These are phyloP conservation scores for Adansonia rubrostipa DNA, from an alignment of 441 rosid genomes.

Conservation along the genomic window DNA sequence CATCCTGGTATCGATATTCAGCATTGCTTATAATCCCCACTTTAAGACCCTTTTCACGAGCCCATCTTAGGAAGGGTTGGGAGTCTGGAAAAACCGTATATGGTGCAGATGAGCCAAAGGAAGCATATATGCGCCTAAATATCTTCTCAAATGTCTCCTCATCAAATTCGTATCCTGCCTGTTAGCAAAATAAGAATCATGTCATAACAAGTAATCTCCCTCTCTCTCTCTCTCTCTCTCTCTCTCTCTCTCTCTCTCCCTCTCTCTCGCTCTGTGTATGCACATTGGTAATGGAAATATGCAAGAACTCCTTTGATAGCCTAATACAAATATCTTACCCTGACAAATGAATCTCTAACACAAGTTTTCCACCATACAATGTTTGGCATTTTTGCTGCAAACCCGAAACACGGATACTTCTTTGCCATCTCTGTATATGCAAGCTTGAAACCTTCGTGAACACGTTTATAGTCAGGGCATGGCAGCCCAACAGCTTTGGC, in stretches of 20 bases:
- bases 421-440: conserved; percentile 93
- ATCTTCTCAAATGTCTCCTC: conserved; percentile 91
- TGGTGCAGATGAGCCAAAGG: conserved; percentile 97
- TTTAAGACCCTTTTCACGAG: conserved; percentile 59
- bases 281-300: background rate
- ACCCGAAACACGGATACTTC: conserved; percentile 88
- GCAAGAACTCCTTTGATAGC: background rate
- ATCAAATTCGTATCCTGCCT: conserved; percentile 97
- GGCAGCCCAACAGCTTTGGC: conserved; percentile 89
- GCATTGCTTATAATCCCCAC: conserved; percentile 91
- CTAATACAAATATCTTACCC: conserved; percentile 49
- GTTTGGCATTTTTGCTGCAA: conserved; percentile 81
- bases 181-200: conserved; percentile 31
- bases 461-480: conserved; percentile 92
- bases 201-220: conserved; percentile 21
- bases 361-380: conserved; percentile 93
- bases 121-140: conserved; percentile 81
- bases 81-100: conserved; percentile 80
- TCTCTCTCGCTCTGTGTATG: background rate
- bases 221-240: background rate
- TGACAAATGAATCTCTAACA: conserved; percentile 78
- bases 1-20: conserved; percentile 85
- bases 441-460: conserved; percentile 88
- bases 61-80: conserved; percentile 90
- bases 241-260: too few species aligned